A percentile compares a stretch with the other conserved stretches of the same genome.
Conservation (phyloP, 495 filamentous ascomycete genomes). For the Tuber microsphaerosporum region DNA sequence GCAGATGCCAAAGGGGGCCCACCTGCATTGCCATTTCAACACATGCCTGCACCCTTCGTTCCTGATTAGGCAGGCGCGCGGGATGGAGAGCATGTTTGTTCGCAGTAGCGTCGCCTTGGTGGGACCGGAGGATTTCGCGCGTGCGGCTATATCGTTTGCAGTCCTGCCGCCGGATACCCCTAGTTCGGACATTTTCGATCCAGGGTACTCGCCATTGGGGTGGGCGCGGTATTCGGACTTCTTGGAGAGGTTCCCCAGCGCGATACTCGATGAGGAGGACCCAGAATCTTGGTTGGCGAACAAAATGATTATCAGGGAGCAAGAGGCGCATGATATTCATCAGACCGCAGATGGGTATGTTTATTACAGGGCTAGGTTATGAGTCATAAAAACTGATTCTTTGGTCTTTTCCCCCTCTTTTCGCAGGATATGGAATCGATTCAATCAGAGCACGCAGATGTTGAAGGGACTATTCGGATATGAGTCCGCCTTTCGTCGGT, state of each 20-base stretch:
- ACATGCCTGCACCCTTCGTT: neutral
- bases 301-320: neutral
- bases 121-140: neutral
- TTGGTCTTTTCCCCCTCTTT: neutral
- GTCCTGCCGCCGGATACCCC: neutral
- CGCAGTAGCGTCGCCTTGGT: neutral
- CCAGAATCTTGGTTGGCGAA: neutral
- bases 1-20: conserved; percentile 76
- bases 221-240: neutral
- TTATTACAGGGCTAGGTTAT: neutral
- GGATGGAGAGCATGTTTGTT: neutral
- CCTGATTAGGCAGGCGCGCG: neutral
- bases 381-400: neutral
- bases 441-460: neutral
- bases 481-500: neutral
- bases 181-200: neutral
- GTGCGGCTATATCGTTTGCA: neutral
- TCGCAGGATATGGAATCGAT: neutral
- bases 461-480: neutral
- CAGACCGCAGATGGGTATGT: neutral
- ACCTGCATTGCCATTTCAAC: conserved; percentile 69
- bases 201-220: neutral
- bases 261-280: neutral
- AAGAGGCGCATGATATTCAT: conserved; percentile 1
- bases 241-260: neutral